Percentiles rank a stretch among this genome's conserved stretches.
Evolutionary conservation across 257 asterid species (phyloP).

Genomic region (Marsdenia floribunda): DNA sequence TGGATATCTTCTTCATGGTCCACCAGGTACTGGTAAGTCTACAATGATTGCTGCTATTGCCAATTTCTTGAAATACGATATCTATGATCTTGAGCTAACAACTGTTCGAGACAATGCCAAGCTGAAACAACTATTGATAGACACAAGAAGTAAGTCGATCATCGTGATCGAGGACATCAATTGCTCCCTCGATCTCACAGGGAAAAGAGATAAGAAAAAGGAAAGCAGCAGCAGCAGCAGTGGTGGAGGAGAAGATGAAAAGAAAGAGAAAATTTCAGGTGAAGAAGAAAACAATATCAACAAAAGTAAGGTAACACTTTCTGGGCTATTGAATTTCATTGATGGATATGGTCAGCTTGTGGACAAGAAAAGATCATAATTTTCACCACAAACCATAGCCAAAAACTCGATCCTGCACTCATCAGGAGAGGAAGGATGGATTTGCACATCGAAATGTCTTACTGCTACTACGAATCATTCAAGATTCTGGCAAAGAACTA

Average conservation of each 20-base stretch:
- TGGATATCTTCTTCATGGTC: constrained; percentile 9
- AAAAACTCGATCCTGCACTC: constrained; percentile 1
- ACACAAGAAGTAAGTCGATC: constrained; percentile 8
- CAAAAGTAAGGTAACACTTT: constrained; percentile 18
- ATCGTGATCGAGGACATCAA: constrained; percentile 10
- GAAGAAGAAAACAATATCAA: constrained; percentile 21
- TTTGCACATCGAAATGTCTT: constrained; percentile 9
- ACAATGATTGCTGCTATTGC: constrained; percentile 9
- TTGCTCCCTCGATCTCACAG: background rate
- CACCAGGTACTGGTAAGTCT: constrained; percentile 11
- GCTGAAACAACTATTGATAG: constrained; percentile 1
- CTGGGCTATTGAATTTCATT: constrained; percentile 11
- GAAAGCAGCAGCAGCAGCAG: too few species aligned
- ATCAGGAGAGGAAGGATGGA: constrained; percentile 8
- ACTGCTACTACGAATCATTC: constrained; percentile 2
- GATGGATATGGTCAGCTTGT: constrained; percentile 9
- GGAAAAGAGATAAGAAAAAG: background rate
- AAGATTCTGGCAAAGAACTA: constrained; percentile 6
- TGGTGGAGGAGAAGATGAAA: background rate
- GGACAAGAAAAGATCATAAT: constrained; percentile 6
- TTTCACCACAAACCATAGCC: background rate
- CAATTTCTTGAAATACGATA: background rate
- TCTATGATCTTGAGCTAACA: constrained; percentile 5
- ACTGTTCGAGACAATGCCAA: constrained; percentile 2
- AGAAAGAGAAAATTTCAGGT: background rate